These are phyloP conservation scores for Cladosporium velox DNA, from an alignment of 2,329 filamentous ascomycete genomes.

Conservation along the genomic window DNA sequence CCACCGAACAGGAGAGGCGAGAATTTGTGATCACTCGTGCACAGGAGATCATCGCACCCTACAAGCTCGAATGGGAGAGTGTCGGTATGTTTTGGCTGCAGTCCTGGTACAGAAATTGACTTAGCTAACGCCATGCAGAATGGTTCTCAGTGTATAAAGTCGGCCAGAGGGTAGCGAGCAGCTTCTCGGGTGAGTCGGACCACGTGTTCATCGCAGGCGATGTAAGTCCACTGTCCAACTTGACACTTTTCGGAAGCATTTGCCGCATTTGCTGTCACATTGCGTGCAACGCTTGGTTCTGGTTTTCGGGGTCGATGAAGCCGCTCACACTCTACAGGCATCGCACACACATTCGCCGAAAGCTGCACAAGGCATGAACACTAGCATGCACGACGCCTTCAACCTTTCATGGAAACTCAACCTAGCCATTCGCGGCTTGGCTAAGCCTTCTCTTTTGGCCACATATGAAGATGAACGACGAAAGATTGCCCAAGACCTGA, in stretches of 20 bases:
- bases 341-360: constrained; percentile 56
- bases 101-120: background rate
- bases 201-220: constrained; percentile 54
- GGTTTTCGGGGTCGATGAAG: background rate
- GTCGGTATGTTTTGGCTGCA: constrained; percentile 35
- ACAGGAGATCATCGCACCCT: constrained; percentile 49
- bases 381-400: constrained; percentile 21
- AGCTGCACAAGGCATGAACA: constrained; percentile 51
- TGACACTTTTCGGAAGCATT: constrained; percentile 24
- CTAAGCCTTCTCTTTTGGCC: constrained; percentile 41
- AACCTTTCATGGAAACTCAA: constrained; percentile 35
- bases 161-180: constrained; percentile 50
- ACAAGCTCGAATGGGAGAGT: constrained; percentile 46
- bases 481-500: constrained; percentile 48
- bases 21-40: constrained; percentile 72
- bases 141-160: constrained; percentile 57
- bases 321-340: constrained; percentile 29
- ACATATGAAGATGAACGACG: constrained; percentile 47
- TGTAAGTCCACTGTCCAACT: constrained; percentile 30
- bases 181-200: constrained; percentile 46
- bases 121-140: constrained; percentile 34
- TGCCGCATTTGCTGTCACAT: too few relatives aligned
- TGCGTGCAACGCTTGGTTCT: background rate
- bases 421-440: constrained; percentile 42
- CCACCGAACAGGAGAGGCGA: constrained; percentile 50